These are phyloP conservation scores for Sporothrix mexicana DNA, from an alignment of 2,329 filamentous ascomycete genomes.

Conservation along the genomic window DNA sequence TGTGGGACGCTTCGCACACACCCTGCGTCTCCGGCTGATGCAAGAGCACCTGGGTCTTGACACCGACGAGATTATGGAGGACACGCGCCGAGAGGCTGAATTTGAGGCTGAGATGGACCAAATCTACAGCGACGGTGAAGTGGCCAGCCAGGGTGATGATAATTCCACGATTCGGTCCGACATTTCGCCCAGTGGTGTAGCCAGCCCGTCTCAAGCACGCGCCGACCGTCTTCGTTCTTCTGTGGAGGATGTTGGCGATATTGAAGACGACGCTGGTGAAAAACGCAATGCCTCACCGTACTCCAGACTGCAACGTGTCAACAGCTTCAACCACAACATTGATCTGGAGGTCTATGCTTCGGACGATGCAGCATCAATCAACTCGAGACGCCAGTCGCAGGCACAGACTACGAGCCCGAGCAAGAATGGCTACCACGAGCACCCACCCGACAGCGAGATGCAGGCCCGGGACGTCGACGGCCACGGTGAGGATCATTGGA, in stretches of 20 bases:
- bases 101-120: conserved; percentile 67
- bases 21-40: conserved; percentile 91
- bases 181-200: conserved; percentile 36
- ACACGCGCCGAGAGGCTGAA: conserved; percentile 65
- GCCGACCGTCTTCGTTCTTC: not conserved
- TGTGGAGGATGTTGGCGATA: not conserved
- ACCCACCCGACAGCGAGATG: conserved; percentile 55
- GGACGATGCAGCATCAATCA: conserved; percentile 50
- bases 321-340: conserved; percentile 79
- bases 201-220: conserved; percentile 7
- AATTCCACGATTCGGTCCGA: conserved; percentile 38
- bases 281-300: not conserved
- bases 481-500: conserved; percentile 77
- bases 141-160: conserved; percentile 43
- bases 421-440: not conserved
- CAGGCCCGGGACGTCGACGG: conserved; percentile 80
- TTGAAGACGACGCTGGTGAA: not conserved
- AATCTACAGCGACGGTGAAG: conserved; percentile 59
- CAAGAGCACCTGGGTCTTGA: conserved; percentile 95
- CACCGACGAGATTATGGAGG: conserved; percentile 86
- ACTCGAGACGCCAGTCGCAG: conserved; percentile 45
- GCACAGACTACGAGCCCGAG: not conserved
- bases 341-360: conserved; percentile 56
- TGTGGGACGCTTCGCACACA: conserved; percentile 91
- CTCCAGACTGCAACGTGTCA: conserved; percentile 49